Conservation (phyloP, 1,284 basidiomycete species). For the Ustilago nuda region DNA sequence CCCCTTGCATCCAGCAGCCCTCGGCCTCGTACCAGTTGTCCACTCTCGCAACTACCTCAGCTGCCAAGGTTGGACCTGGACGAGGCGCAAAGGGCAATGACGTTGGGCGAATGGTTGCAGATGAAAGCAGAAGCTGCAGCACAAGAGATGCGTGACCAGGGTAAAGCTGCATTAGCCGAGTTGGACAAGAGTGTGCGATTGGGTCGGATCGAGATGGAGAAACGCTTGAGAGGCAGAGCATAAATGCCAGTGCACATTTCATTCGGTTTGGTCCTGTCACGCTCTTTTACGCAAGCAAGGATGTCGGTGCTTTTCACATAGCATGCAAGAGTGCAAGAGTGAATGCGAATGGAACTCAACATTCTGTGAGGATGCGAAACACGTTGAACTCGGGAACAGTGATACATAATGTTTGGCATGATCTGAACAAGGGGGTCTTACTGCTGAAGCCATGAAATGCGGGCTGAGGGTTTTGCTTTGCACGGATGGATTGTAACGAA, state of each 20-base stretch:
- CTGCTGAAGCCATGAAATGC: constrained; percentile 82
- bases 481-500: constrained; percentile 81
- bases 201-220: constrained; percentile 25
- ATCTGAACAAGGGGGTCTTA: constrained; percentile 71
- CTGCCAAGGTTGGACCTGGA: constrained; percentile 23
- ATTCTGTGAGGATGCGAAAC: not conserved
- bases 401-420: not conserved
- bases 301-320: not conserved
- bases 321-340: not conserved
- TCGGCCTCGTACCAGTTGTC: constrained; percentile 3
- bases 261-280: not conserved
- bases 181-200: constrained; percentile 29
- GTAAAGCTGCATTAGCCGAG: constrained; percentile 27
- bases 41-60: constrained; percentile 25
- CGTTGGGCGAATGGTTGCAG: constrained; percentile 52
- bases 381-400: constrained; percentile 1
- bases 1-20: constrained; percentile 3
- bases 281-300: not conserved
- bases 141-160: constrained; percentile 39
- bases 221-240: constrained; percentile 14
- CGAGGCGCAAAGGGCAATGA: constrained; percentile 30
- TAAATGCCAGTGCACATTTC: not conserved
- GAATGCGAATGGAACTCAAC: not conserved
- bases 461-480: constrained; percentile 79
- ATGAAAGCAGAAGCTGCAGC: constrained; percentile 39